Percentiles rank a stretch among this genome's conserved stretches.
phyloP scores from a whole-genome alignment of 1,139 yeast species.

The Hansenula sp. region DNA sequence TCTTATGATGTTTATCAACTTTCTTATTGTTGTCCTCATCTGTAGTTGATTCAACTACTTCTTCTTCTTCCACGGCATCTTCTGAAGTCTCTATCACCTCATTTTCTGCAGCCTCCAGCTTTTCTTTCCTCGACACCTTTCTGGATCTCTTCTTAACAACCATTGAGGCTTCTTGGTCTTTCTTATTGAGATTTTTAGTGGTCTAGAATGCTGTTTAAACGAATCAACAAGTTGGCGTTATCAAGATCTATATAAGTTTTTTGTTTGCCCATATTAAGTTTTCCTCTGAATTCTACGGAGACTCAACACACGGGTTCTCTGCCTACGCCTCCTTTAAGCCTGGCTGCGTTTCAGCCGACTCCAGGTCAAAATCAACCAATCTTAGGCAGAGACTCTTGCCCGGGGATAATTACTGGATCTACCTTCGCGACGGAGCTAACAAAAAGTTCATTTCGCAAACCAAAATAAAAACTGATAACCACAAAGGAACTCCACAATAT shows the following conservation, averaged over 20 bases:
- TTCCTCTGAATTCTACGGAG: constrained; percentile 6
- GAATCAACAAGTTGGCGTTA: neutral
- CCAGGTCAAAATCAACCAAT: no score
- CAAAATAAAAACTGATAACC: no score
- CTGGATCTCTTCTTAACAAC: neutral
- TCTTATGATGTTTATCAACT: neutral
- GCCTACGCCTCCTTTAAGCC: no score
- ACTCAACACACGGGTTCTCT: neutral
- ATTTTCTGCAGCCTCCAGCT: constrained; percentile 4
- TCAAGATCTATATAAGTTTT: neutral
- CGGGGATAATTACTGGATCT: no score
- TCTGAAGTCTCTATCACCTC: constrained; percentile 3
- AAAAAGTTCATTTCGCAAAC: no score
- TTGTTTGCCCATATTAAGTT: neutral
- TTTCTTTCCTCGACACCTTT: neutral
- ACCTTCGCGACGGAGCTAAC: no score
- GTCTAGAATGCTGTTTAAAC: neutral
- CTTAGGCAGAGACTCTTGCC: no score
- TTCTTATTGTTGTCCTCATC: neutral
- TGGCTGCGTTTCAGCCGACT: no score
- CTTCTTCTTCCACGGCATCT: neutral
- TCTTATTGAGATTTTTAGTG: no score
- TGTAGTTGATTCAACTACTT: neutral
- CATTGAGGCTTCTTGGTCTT: neutral
- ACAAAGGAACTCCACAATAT: no score